Evolutionary conservation across 129 eudicot species (phyloP).

Genomic region (Artemisia argyi): DNA sequence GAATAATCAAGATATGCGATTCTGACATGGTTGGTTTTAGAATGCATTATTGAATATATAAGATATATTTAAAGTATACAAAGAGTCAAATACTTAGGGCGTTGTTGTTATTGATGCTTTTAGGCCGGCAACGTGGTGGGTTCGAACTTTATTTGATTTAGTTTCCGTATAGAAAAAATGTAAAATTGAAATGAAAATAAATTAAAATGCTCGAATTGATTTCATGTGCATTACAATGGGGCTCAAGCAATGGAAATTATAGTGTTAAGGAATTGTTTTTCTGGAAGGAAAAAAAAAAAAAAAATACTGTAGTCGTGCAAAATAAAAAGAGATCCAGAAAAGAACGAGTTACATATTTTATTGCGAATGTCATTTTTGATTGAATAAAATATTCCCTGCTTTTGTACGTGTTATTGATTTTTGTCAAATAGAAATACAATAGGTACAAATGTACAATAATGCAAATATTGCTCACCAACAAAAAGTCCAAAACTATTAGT

Average conservation of each 20-base stretch:
- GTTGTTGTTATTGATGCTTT: not conserved
- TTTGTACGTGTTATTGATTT: not conserved
- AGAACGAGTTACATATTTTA: no score
- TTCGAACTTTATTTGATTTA: not conserved
- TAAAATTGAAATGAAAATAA: not conserved
- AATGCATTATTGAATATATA: not conserved
- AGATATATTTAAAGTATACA: no score
- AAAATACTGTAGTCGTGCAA: not conserved
- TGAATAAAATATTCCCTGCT: not conserved
- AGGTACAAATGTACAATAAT: not conserved
- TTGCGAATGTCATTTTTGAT: no score
- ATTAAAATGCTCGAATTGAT: not conserved
- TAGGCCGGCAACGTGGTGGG: constrained; percentile 25
- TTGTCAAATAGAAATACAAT: not conserved
- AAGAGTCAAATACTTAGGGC: not conserved
- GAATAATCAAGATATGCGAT: constrained; percentile 13
- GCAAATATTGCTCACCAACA: not conserved
- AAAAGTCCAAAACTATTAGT: not conserved
- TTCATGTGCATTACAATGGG: not conserved
- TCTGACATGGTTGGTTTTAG: not conserved
- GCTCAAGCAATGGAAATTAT: not conserved
- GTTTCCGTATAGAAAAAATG: not conserved
- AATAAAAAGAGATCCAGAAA: not conserved
- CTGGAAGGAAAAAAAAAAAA: not conserved
- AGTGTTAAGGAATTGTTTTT: not conserved